Percentiles rank a stretch among this genome's conserved stretches.
Evolutionary conservation across 306 rosid species (phyloP).

Genomic region (Quercus variabilis): DNA sequence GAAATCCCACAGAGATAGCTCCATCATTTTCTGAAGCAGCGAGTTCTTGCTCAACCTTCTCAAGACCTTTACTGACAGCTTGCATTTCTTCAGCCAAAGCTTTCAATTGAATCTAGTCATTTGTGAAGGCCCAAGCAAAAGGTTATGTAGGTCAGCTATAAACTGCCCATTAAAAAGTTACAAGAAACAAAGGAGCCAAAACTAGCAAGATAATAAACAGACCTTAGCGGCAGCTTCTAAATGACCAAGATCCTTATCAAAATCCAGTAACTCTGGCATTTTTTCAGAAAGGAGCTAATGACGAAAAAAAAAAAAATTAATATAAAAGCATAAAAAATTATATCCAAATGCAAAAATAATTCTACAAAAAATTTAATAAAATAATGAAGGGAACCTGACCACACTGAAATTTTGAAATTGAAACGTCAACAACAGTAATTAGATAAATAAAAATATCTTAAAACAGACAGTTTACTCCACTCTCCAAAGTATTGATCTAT

Average conservation of each 20-base stretch:
- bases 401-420: neutral
- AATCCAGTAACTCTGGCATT: slow-evolving; percentile 92
- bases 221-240: slow-evolving; percentile 98
- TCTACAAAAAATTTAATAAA: neutral
- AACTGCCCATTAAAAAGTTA: neutral
- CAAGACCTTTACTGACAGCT: slow-evolving; percentile 97
- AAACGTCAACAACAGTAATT: neutral
- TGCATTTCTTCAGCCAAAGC: slow-evolving; percentile 99
- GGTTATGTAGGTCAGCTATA: neutral
- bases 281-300: slow-evolving; percentile 83
- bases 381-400: neutral
- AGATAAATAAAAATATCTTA: neutral
- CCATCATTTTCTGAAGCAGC: slow-evolving; percentile 87
- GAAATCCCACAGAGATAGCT: slow-evolving; percentile 74
- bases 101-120: slow-evolving; percentile 84
- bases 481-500: neutral
- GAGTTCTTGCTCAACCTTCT: slow-evolving; percentile 96
- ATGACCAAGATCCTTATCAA: slow-evolving; percentile 88
- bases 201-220: slow-evolving; percentile 24
- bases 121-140: slow-evolving; percentile 10
- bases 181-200: slow-evolving; percentile 13
- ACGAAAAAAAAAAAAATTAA: slow-evolving; percentile 9
- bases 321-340: slow-evolving; percentile 23
- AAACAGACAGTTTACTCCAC: neutral
- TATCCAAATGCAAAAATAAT: slow-evolving; percentile 3